Evolutionary conservation across 2,329 filamentous ascomycete genomes (phyloP), one percentile per base, ranked within the genome.

Genomic region (Cordyceps cateniannulata): DNA sequence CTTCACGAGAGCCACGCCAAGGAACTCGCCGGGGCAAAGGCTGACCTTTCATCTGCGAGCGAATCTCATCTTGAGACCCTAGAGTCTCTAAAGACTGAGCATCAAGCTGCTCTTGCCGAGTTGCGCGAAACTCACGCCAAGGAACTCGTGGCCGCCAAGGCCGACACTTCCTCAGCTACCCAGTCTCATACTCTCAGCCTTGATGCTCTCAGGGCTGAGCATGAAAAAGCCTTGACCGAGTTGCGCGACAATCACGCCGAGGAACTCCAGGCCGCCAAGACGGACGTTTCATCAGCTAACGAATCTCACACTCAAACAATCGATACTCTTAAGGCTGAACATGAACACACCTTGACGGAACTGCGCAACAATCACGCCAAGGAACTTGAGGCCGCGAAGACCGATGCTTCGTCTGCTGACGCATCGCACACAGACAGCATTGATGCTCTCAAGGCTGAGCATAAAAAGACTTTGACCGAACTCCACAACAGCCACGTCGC

Each of bases 71-170:
- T 40, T 14, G 20, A 42, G 12, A 53, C 40, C 18, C 42, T 60
- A 22, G 73, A 78, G 25, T 66, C 70, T 0, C 72, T 83, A 38
- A 76, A 76, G 67, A 72, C 73, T 60, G 75, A 78, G 44, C 70
- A 73, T 32, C 71, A 71, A 1, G 66, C 73, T 8, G 18, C 18
- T 20, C 35, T 61, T 1, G 16, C 25, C 45, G 79, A 81, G 2
- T 71, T 88, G 51, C 80, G 77, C 62, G 79, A 81, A 10, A 81
- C 77, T 64, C 81, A 86, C 66, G 81, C 81, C 6, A 82, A 85
- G 73, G 83, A 83, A 67, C 69, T 87, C 12, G 82, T 85, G 70
- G 72, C 72, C 35, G 81, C 82, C 59, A 83, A 84, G 75, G 80
- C 77, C 83, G 75, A 80, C 77, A 58, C 47, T 29, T 58, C 35